Evolutionary conservation across 495 filamentous ascomycete genomes (phyloP).

Genomic region (Tuber brumale): DNA sequence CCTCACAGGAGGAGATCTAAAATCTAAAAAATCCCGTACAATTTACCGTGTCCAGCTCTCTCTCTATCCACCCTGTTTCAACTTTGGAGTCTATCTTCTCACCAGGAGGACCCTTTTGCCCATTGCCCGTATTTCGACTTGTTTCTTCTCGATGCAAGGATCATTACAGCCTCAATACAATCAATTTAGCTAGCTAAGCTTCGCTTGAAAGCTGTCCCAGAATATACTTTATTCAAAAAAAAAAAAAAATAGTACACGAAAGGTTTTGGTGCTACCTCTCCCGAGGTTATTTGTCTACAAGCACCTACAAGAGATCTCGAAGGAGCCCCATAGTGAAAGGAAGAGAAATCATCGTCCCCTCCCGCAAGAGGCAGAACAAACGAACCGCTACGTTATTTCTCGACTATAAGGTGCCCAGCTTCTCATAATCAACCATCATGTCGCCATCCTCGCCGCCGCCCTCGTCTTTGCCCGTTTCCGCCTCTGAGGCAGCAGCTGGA

Average conservation of each 20-base stretch:
- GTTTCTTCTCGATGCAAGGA: background rate
- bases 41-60: background rate
- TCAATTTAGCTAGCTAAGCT: background rate
- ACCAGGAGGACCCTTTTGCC: background rate
- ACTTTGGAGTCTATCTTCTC: background rate
- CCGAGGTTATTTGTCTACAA: background rate
- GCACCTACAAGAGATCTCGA: background rate
- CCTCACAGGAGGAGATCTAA: background rate
- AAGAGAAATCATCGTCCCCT: background rate
- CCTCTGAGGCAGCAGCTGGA: constrained; percentile 10
- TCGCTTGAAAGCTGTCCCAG: background rate
- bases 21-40: background rate
- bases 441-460: constrained; percentile 26
- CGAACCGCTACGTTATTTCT: background rate
- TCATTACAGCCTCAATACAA: background rate
- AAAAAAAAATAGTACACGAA: background rate
- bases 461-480: constrained; percentile 14
- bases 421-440: constrained; percentile 12
- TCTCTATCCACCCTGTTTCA: background rate
- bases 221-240: background rate
- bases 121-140: background rate
- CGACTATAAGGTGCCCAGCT: background rate
- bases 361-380: background rate
- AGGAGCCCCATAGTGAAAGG: background rate
- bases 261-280: background rate